phyloP scores from a whole-genome alignment of 148 eudicot species.

The Fagopyrum tataricum region DNA sequence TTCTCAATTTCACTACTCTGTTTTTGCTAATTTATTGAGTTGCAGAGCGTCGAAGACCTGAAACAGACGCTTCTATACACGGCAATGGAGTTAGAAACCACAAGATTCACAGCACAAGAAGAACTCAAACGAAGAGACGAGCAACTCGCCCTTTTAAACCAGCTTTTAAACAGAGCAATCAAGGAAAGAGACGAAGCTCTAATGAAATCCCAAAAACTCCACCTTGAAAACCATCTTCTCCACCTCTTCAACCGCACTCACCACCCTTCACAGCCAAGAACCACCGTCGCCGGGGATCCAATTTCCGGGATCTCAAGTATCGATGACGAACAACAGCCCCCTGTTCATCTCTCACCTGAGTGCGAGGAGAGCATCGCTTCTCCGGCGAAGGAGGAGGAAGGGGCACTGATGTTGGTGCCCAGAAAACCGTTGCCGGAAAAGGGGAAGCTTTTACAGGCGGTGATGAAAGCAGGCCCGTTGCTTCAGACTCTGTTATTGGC shows the following conservation, averaged over 20 bases:
- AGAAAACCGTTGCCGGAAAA: conserved; percentile 58
- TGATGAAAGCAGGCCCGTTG: conserved; percentile 82
- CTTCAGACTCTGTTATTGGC: conserved; percentile 75
- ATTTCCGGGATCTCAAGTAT: neutral
- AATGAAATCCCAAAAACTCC: conserved; percentile 5
- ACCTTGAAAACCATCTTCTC: conserved; percentile 4
- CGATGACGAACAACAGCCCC: neutral
- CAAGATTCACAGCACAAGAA: conserved; percentile 1
- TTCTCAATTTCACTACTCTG: neutral
- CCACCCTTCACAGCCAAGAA: neutral
- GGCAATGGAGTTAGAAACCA: conserved; percentile 12
- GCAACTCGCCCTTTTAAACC: neutral
- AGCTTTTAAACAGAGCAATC: conserved; percentile 8
- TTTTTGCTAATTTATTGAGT: neutral
- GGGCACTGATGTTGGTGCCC: neutral
- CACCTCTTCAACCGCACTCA: neutral
- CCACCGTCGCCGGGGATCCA: neutral
- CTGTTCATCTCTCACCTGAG: conserved; percentile 24
- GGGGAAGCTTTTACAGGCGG: conserved; percentile 70
- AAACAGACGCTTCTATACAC: conserved; percentile 2
- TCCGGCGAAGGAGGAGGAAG: conserved; percentile 13
- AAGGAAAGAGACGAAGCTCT: conserved; percentile 11
- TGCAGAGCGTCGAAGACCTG: neutral
- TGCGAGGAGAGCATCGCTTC: conserved; percentile 53
- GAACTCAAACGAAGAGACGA: conserved; percentile 10